Evolutionary conservation across 805 yeast species (phyloP).

Genomic region (Wickerhamomyces ciferrii): DNA sequence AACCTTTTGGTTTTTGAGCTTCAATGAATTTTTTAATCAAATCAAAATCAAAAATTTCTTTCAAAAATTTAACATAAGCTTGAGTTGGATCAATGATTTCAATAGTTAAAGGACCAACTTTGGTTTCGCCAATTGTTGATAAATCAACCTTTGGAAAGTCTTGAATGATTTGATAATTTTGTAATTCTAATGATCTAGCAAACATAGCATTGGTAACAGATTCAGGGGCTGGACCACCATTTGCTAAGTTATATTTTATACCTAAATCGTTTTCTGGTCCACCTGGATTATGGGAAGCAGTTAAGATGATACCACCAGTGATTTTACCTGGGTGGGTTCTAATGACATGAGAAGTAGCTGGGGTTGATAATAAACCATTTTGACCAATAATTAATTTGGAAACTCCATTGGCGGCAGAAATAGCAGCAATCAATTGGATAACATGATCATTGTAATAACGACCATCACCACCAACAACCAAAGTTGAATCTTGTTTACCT

Average conservation of each 20-base stretch:
- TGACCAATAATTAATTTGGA: conserved; percentile 81
- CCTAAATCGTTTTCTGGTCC: conserved; percentile 92
- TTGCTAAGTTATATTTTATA: conserved; percentile 88
- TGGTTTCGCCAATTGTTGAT: conserved; percentile 43
- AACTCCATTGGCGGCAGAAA: conserved; percentile 91
- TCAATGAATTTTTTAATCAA: conserved; percentile 68
- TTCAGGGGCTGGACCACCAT: conserved; percentile 99
- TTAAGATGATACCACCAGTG: conserved; percentile 93
- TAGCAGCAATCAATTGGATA: conserved; percentile 73
- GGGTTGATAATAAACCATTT: conserved; percentile 85
- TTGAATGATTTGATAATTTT: conserved; percentile 51
- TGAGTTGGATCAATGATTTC: conserved; percentile 80
- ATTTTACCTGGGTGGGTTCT: conserved; percentile 52
- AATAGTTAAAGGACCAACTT: conserved; percentile 58
- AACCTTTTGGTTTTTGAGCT: conserved; percentile 44
- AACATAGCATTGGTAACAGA: conserved; percentile 83
- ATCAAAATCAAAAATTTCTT: conserved; percentile 81
- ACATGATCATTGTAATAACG: conserved; percentile 83
- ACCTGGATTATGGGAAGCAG: conserved; percentile 98
- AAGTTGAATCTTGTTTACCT: conserved; percentile 65
- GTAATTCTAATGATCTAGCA: conserved; percentile 56
- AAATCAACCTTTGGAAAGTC: conserved; percentile 66
- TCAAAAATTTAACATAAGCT: conserved; percentile 75
- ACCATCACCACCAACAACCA: conserved; percentile 97
- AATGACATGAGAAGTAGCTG: conserved; percentile 93